Conservation (phyloP, 768 basidiomycete genomes). For the Lactarius akahatsu region DNA sequence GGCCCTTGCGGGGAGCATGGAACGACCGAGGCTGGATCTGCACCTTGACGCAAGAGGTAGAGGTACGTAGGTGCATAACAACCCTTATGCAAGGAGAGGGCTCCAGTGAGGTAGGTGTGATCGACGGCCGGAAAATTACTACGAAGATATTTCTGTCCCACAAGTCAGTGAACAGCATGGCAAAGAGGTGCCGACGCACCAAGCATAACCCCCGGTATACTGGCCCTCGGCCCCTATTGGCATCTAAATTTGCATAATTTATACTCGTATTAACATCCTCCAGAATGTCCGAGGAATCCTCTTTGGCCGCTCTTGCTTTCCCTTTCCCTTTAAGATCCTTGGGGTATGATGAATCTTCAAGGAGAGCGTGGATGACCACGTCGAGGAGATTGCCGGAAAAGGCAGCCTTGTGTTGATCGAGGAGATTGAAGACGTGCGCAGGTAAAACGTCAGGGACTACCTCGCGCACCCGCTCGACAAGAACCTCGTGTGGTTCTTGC, state of each 20-base stretch:
- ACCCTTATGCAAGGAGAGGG: constrained; percentile 38
- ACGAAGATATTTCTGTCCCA: constrained; percentile 50
- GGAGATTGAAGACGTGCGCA: constrained; percentile 48
- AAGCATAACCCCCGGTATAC: constrained; percentile 53
- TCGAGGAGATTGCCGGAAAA: constrained; percentile 46
- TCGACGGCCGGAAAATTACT: constrained; percentile 59
- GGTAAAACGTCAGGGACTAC: constrained; percentile 71
- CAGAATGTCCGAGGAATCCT: constrained; percentile 26
- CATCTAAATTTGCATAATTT: constrained; percentile 54
- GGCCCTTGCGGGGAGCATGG: constrained; percentile 38
- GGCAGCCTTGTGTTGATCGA: constrained; percentile 44
- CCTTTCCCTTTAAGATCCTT: constrained; percentile 47
- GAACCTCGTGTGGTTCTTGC: constrained; percentile 30
- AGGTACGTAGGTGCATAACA: constrained; percentile 72
- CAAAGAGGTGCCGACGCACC: constrained; percentile 39
- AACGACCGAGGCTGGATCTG: constrained; percentile 35
- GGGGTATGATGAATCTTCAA: constrained; percentile 64
- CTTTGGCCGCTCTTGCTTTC: constrained; percentile 39
- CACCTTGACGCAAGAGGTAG: constrained; percentile 44
- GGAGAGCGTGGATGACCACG: constrained; percentile 55
- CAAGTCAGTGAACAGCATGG: constrained; percentile 16
- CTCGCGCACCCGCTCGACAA: constrained; percentile 56
- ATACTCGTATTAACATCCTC: constrained; percentile 39
- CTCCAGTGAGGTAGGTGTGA: constrained; percentile 50
- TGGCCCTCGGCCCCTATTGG: constrained; percentile 43